Evolutionary conservation across 768 basidiomycete genomes (phyloP), one percentile per base, ranked within the genome.

Genomic region (Lactarius indigo): DNA sequence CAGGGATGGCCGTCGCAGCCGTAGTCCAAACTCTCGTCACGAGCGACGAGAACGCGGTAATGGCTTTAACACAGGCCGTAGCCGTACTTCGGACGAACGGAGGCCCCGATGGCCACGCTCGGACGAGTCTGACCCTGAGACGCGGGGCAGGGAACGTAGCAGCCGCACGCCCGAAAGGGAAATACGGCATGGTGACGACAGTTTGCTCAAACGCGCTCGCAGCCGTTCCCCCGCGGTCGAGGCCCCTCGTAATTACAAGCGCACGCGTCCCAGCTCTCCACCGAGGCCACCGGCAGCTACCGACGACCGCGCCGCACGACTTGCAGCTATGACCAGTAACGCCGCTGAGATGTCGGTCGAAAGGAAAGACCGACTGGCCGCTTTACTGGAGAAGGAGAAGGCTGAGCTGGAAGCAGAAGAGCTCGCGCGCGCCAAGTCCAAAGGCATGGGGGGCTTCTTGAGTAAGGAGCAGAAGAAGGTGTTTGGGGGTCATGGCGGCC

Each of bases 281-380:
- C 65, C 74, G 58, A 74, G 72, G 33, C 71, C 72, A 30, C 57
- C 65, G 63, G 74, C 69, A 55, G 61, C 23, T 71, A 74, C 77
- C 9, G 80, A 83, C 1, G 89, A 88, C 33, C 89, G 95, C 39
- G 87, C 88, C 3, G 90, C 91, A 31, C 88, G 92, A n/a, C 80
- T 98, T 33, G 96, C 93, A 0, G 90, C 94, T 5, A 98, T 98
- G 96, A 78, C 88, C 28, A 77, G 83, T 2, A 85, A 89, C 65
- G 96, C 96, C 1, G 75, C 80, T n/a, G 75, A 76, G 9, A 82
- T 94, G 79, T 83, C 85, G 56, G 75, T 76, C 0, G 87, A 94
- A 55, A 87, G 96, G 30, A 85, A 89, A 66, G 84, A 87, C 69
- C 85, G 91, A 26, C 79, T 98, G 12, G 80, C 85, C 3, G 79